Evolutionary conservation across 164 flowering plant species (phyloP).

Genomic region (Malania oleifera): DNA sequence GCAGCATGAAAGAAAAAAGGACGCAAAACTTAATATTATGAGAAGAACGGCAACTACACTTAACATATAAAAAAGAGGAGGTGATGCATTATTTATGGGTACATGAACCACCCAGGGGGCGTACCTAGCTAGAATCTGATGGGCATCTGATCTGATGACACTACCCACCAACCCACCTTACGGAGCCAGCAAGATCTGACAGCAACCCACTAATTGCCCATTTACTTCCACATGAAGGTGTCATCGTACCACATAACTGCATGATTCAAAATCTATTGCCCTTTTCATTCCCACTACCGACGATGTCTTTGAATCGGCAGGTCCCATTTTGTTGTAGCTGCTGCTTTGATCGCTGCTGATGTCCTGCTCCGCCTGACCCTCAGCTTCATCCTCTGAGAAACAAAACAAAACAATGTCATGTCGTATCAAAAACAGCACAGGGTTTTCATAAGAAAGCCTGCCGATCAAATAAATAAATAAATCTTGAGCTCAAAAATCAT

Average conservation of each 20-base stretch:
- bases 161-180: background rate
- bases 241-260: slow-evolving; percentile 2
- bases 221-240: slow-evolving; percentile 3
- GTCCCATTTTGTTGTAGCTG: slow-evolving; percentile 1
- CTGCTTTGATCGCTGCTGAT: slow-evolving; percentile 3
- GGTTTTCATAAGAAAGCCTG: background rate
- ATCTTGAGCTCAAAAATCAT: no score
- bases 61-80: no score
- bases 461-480: background rate
- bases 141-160: no score
- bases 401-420: background rate
- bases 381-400: slow-evolving; percentile 40
- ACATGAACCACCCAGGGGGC: background rate
- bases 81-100: background rate
- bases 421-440: background rate
- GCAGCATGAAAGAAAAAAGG: slow-evolving; percentile 2
- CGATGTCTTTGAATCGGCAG: slow-evolving; percentile 16
- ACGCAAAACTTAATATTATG: background rate
- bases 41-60: no score
- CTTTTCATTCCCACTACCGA: slow-evolving; percentile 46
- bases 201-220: background rate
- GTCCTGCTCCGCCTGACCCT: slow-evolving; percentile 18
- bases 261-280: slow-evolving; percentile 22
- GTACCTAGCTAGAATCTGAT: no score
- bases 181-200: no score